Evolutionary conservation across 1,284 basidiomycete genomes (phyloP).

Genomic region (Gymnopus androsaceus): DNA sequence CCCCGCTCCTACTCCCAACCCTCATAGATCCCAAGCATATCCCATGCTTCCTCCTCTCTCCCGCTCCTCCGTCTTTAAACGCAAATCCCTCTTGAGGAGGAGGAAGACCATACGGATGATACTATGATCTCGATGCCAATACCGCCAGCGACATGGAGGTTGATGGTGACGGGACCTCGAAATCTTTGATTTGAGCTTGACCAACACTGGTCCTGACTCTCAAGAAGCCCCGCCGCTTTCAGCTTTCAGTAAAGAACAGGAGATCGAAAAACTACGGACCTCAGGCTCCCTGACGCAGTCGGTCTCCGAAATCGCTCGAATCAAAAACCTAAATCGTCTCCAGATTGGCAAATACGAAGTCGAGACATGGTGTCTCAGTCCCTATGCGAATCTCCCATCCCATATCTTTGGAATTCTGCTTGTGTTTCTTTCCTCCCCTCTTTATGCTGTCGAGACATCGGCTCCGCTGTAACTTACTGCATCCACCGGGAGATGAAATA

Average conservation of each 20-base stretch:
- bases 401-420: constrained; percentile 99
- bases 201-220: constrained; percentile 40
- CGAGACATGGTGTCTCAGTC: constrained; percentile 99
- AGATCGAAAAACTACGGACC: constrained; percentile 97
- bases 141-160: constrained; percentile 60
- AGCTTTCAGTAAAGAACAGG: constrained; percentile 91
- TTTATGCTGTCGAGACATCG: constrained; percentile 92
- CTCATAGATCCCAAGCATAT: constrained; percentile 36
- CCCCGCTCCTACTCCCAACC: constrained; percentile 48
- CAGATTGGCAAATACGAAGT: constrained; percentile 97
- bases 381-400: constrained; percentile 93
- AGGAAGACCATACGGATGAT: constrained; percentile 67
- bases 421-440: constrained; percentile 84
- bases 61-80: constrained; percentile 56
- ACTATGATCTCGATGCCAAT: constrained; percentile 58
- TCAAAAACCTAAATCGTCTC: constrained; percentile 97
- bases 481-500: constrained; percentile 99
- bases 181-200: constrained; percentile 54
- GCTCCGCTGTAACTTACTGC: constrained; percentile 87
- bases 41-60: constrained; percentile 58
- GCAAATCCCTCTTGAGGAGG: constrained; percentile 62
- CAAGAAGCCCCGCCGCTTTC: constrained; percentile 50
- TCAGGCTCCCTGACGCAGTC: constrained; percentile 99
- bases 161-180: constrained; percentile 64
- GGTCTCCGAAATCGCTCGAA: constrained; percentile 94